These are phyloP conservation scores for Andrographis paniculata DNA, from an alignment of 305 asterid species.

Conservation along the genomic window DNA sequence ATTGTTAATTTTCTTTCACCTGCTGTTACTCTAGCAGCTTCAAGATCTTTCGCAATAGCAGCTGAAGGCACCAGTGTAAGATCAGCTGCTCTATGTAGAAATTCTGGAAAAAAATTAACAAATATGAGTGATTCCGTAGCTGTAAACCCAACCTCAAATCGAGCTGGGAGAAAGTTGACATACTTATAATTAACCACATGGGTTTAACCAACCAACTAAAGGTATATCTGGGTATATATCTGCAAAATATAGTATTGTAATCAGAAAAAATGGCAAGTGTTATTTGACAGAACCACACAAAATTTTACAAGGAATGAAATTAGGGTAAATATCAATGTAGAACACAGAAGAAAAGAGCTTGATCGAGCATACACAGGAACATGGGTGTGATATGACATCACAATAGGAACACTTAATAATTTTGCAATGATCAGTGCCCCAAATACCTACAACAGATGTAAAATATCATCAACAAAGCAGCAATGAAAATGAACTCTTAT, in stretches of 20 bases:
- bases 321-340: not conserved
- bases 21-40: conserved; percentile 68
- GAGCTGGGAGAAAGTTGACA: conserved; percentile 18
- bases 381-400: conserved; percentile 97
- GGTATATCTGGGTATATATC: conserved; percentile 97
- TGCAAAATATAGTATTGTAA: conserved; percentile 26
- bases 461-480: conserved; percentile 6
- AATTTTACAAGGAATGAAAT: not conserved
- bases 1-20: conserved; percentile 42
- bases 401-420: conserved; percentile 72
- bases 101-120: conserved; percentile 40
- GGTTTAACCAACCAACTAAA: conserved; percentile 97
- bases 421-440: conserved; percentile 93
- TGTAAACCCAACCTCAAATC: conserved; percentile 1
- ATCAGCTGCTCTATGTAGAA: conserved; percentile 96
- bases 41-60: conserved; percentile 90
- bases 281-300: too few species aligned
- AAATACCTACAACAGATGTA: conserved; percentile 49
- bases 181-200: conserved; percentile 93
- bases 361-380: conserved; percentile 96
- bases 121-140: conserved; percentile 6
- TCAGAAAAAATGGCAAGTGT: conserved; percentile 23
- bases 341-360: conserved; percentile 8
- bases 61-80: conserved; percentile 95
- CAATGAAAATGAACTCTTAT: not conserved